Conservation (phyloP, 1,139 yeast species). For the Geotrichum bryndzae region DNA sequence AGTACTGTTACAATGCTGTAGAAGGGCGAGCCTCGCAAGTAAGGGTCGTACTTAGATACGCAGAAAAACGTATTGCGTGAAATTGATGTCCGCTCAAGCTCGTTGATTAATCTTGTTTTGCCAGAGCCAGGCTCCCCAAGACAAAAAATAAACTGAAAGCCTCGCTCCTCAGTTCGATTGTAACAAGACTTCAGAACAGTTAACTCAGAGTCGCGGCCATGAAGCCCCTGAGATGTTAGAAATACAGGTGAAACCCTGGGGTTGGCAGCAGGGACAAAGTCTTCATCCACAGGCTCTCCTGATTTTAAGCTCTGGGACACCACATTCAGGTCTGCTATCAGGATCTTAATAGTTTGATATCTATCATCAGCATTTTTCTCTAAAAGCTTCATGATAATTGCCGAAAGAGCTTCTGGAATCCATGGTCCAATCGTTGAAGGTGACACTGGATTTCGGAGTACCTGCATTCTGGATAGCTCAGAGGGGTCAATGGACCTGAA, state of each 20-base stretch:
- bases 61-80: constrained; percentile 40
- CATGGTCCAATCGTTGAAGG: constrained; percentile 39
- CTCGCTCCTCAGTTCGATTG: constrained; percentile 26
- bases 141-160: constrained; percentile 38
- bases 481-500: constrained; percentile 42
- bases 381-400: constrained; percentile 42
- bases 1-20: constrained; percentile 38
- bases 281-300: constrained; percentile 21
- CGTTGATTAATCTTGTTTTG: constrained; percentile 43
- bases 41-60: constrained; percentile 41
- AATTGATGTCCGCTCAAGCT: constrained; percentile 39
- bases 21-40: constrained; percentile 35
- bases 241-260: constrained; percentile 27
- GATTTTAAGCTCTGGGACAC: constrained; percentile 24
- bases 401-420: constrained; percentile 40
- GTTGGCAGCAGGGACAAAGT: constrained; percentile 24
- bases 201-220: constrained; percentile 39
- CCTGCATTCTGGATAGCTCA: constrained; percentile 42
- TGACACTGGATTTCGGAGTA: constrained; percentile 41
- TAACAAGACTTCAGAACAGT: constrained; percentile 31
- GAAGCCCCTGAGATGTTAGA: constrained; percentile 34
- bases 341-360: constrained; percentile 38
- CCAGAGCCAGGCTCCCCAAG: constrained; percentile 48
- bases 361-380: constrained; percentile 43
- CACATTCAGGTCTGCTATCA: constrained; percentile 40